Base-by-base conservation (phyloP, 805 yeast species). In the Lipomyces lipofer region DNA sequence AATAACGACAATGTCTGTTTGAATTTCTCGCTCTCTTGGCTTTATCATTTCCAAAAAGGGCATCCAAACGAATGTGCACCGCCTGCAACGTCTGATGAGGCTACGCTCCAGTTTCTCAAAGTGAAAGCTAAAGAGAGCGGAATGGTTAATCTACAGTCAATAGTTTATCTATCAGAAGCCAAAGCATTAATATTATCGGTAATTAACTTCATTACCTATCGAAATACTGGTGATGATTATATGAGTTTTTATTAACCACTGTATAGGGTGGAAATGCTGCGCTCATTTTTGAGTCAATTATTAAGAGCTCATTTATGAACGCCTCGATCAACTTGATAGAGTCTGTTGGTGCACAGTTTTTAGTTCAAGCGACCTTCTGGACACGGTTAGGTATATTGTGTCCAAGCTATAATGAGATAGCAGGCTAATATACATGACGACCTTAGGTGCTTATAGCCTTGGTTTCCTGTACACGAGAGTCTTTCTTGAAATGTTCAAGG, bases 1-100 rank as follows among this genome's bases (percentile, higher is more conserved):
- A 84, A 85, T 63, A 83, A 83, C 58, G 96, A 91, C 67, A 76
- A 80, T 51, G 74, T 77, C 12, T 87, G 95, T 24, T 74, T 89
- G 39, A 85, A 87, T 25, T 83, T 83, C 62, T 77, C 89, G 13
- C 72, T 89, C 47, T 77, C 88, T 8, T 86, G 94, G 90, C 73
- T 88, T 1, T 82, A 83, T 60, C 79, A 84, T 58, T 87, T 85
- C 62, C 75, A 88, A 64, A 81, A 81, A 56, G 79, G 80, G 54
- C 78, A 84, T 63, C 96, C 96, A 0, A 74, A 78, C 46, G 65
- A 83, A 55, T 66, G 73, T 10, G 78, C 78, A 54, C 73, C 73
- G 17, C 76, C 83, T 55, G 78, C 78, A 55, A 75, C 79, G 4
- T 78, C 85, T 27, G 82, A 82, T 53, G 84, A 79, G 54, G 91